Conservation (phyloP, 805 yeast species). For the Blastobotrys attinorum region DNA sequence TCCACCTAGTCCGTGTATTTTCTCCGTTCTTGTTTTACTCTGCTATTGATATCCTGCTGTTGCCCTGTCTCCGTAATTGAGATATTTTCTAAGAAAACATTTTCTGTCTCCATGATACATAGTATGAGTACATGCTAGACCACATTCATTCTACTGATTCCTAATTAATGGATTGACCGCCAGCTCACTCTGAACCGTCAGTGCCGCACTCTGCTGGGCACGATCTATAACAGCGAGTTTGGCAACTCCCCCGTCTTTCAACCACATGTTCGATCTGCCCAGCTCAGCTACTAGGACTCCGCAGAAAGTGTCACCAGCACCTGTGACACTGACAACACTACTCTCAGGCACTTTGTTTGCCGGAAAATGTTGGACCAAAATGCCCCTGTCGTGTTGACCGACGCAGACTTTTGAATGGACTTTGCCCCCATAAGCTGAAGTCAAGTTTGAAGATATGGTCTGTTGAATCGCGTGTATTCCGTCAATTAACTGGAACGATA, state of each 20-base stretch:
- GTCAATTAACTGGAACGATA: conserved; percentile 33
- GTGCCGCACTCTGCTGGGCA: conserved; percentile 33
- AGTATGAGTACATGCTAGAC: no score
- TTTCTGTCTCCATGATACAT: no score
- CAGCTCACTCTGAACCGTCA: conserved; percentile 26
- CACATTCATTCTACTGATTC: no score
- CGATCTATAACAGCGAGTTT: conserved; percentile 23
- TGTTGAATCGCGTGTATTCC: conserved; percentile 14
- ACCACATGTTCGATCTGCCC: conserved; percentile 25
- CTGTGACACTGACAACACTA: conserved; percentile 60
- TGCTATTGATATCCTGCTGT: no score
- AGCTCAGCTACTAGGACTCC: conserved; percentile 52
- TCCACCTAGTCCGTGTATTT: background rate
- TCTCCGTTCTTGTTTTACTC: no score
- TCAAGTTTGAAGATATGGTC: conserved; percentile 11
- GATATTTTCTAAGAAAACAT: no score
- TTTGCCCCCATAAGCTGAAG: background rate
- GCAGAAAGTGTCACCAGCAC: conserved; percentile 79
- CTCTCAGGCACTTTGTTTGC: conserved; percentile 34
- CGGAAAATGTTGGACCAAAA: conserved; percentile 55
- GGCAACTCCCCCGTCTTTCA: conserved; percentile 24
- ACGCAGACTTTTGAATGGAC: background rate
- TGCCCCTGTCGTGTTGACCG: conserved; percentile 33
- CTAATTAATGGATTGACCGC: conserved; percentile 21
- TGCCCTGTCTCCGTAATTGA: no score